A percentile compares a stretch with the other conserved stretches of the same genome.
Conservation (phyloP, 352 stramenopile species). For the Globisporangium lucens region DNA sequence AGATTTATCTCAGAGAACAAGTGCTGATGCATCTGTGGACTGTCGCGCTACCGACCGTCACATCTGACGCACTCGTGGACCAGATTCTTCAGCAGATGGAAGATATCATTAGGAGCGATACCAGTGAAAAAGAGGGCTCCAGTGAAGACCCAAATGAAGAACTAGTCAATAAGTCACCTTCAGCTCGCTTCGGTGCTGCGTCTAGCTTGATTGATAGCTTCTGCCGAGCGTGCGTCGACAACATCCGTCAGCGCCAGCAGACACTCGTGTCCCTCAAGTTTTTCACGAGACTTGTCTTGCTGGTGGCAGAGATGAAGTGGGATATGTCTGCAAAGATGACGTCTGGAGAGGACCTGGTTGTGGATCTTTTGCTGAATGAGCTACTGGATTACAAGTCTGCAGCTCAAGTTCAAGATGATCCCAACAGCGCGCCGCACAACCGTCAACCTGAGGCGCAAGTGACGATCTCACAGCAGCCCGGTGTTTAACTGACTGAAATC, state of each 20-base stretch:
- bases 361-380: conserved; percentile 25
- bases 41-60: conserved; percentile 17
- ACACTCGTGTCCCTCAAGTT: conserved; percentile 30
- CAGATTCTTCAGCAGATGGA: conserved; percentile 36
- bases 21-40: conserved; percentile 49
- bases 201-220: conserved; percentile 23
- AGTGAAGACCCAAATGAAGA: conserved; percentile 10
- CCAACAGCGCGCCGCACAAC: neutral
- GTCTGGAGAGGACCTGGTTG: neutral
- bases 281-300: conserved; percentile 30
- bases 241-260: conserved; percentile 20
- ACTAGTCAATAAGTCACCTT: neutral
- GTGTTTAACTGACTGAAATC: conserved; percentile 28
- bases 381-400: conserved; percentile 26
- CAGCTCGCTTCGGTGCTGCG: neutral
- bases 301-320: conserved; percentile 24
- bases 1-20: conserved; percentile 21
- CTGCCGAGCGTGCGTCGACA: conserved; percentile 24
- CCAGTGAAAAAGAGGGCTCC: conserved; percentile 1
- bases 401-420: neutral
- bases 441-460: conserved; percentile 11
- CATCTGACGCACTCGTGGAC: conserved; percentile 25
- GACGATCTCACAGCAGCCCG: conserved; percentile 13
- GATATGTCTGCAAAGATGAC: neutral
- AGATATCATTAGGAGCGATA: conserved; percentile 23